Evolutionary conservation across 352 stramenopile genomes (phyloP).

Genomic region (Globisporangium canariense): DNA sequence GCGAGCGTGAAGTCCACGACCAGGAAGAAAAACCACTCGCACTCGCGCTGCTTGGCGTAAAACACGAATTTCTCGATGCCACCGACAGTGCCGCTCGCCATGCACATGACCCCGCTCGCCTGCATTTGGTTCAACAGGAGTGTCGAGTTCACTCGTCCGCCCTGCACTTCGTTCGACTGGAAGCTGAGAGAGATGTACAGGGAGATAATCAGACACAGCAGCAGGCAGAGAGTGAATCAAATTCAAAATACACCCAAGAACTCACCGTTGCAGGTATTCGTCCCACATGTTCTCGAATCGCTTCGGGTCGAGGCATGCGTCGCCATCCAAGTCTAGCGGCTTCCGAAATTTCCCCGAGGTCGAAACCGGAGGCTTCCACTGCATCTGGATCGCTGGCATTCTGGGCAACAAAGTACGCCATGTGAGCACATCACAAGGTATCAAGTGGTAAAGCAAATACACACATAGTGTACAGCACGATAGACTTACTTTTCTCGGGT

Average conservation of each 20-base stretch:
- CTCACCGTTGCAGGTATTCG: conserved; percentile 64
- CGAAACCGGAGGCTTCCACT: conserved; percentile 40
- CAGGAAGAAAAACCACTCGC: conserved; percentile 51
- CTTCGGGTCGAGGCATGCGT: conserved; percentile 49
- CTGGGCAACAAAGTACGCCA: conserved; percentile 13
- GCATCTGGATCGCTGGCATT: conserved; percentile 67
- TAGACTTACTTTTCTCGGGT: conserved; percentile 34
- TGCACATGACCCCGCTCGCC: conserved; percentile 44
- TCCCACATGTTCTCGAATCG: conserved; percentile 79
- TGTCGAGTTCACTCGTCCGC: conserved; percentile 20
- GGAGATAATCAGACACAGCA: not conserved
- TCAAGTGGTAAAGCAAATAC: too few relatives aligned
- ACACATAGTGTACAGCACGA: not conserved
- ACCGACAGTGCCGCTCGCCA: conserved; percentile 68
- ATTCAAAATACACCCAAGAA: conserved; percentile 4
- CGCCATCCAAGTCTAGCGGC: conserved; percentile 41
- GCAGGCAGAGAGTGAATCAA: not conserved
- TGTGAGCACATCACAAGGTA: not conserved
- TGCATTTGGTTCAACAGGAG: conserved; percentile 46
- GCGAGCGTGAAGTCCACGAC: conserved; percentile 45
- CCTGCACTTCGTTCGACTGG: conserved; percentile 22
- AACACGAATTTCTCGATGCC: conserved; percentile 76
- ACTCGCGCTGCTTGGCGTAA: conserved; percentile 55
- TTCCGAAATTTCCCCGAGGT: conserved; percentile 12
- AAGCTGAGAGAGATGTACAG: conserved; percentile 21